A percentile compares a stretch with the other conserved stretches of the same genome.
phyloP scores from a whole-genome alignment of 192 early-diverging fungal species.

The Entomortierella lignicola region DNA sequence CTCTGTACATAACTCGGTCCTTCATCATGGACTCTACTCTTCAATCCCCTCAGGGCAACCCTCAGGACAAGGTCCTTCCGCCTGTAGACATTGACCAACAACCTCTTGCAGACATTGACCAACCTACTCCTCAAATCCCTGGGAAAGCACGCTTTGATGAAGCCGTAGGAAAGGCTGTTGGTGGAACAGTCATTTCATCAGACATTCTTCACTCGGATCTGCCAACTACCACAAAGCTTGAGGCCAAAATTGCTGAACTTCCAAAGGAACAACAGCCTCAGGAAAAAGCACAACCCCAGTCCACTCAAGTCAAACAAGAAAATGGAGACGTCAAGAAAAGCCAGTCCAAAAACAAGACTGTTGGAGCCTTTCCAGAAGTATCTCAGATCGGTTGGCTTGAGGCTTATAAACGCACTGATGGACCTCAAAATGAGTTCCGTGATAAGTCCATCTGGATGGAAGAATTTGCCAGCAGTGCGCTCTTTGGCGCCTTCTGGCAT shows the following conservation, averaged over 20 bases:
- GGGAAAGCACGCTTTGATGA: conserved; percentile 26
- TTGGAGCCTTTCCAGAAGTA: conserved; percentile 22
- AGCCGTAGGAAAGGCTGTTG: conserved; percentile 33
- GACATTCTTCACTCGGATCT: conserved; percentile 31
- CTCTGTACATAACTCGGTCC: not conserved
- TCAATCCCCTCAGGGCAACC: not conserved
- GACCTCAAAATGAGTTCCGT: conserved; percentile 45
- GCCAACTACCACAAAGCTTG: conserved; percentile 30
- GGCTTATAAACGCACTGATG: conserved; percentile 49
- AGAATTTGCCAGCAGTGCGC: conserved; percentile 48
- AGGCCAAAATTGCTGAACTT: conserved; percentile 2
- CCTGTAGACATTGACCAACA: too few species aligned
- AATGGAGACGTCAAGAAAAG: conserved; percentile 5
- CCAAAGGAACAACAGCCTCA: not conserved
- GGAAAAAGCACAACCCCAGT: not conserved
- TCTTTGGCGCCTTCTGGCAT: conserved; percentile 52
- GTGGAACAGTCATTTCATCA: conserved; percentile 42
- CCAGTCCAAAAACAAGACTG: conserved; percentile 14
- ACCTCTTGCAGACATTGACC: conserved; percentile 1
- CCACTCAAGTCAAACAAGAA: not conserved
- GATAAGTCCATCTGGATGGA: conserved; percentile 54
- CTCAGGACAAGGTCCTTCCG: too few species aligned
- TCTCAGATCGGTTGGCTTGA: conserved; percentile 47
- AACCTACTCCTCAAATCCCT: conserved; percentile 10
- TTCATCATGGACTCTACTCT: not conserved